These are phyloP conservation scores for Cudoniella acicularis DNA, from an alignment of 495 filamentous ascomycete species.

Conservation along the genomic window DNA sequence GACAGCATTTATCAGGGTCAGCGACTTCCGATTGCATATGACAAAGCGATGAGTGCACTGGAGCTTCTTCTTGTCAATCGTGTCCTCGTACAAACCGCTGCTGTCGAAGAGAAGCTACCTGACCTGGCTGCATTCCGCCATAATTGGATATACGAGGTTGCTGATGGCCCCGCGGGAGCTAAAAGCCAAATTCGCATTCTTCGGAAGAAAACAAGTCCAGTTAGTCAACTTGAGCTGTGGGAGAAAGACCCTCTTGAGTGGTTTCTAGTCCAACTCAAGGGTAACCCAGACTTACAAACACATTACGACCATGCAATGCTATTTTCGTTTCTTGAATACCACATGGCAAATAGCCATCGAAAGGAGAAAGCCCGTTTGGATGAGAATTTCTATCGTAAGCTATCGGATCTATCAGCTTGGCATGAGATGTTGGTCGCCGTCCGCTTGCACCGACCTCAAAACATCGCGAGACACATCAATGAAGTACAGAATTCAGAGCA, in stretches of 20 bases:
- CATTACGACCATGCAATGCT: not conserved
- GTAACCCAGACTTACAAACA: not conserved
- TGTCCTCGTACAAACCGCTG: not conserved
- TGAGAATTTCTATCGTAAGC: not conserved
- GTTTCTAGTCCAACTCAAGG: not conserved
- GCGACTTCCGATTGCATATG: not conserved
- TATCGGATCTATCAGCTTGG: conserved; percentile 3
- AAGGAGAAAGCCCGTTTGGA: not conserved
- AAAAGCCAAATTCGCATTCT: not conserved
- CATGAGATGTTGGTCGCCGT: not conserved
- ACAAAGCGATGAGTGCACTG: not conserved
- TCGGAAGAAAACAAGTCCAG: not conserved
- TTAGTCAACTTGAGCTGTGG: not conserved
- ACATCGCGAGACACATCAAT: not conserved
- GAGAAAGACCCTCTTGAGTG: not conserved
- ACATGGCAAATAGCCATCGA: not conserved
- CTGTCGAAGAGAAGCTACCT: not conserved
- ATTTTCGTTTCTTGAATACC: conserved; percentile 2
- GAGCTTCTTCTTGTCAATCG: conserved; percentile 1
- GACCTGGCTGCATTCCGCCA: not conserved
- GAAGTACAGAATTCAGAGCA: not conserved
- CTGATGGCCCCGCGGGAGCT: not conserved
- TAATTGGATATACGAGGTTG: not conserved
- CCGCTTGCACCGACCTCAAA: not conserved
- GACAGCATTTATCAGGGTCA: not conserved